These are phyloP conservation scores for Mortierella sp. DNA, from an alignment of 371 early-diverging fungal genomes.

Conservation along the genomic window DNA sequence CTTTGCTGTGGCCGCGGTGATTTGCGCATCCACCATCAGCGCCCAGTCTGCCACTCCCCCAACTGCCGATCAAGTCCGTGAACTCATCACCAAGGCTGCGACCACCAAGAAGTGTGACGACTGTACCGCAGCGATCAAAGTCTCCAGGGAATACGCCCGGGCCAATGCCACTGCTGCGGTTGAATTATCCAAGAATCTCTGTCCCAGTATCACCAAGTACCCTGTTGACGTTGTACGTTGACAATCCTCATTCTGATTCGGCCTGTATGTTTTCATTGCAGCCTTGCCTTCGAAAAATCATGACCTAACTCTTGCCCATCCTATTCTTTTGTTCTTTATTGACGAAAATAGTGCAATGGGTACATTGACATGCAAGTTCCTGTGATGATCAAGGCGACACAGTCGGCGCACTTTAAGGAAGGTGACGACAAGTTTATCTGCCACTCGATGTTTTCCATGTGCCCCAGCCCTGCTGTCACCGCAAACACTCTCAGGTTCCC, in stretches of 20 bases:
- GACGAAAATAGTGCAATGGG: conserved; percentile 30
- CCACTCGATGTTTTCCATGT: conserved; percentile 32
- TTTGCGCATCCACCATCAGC: background rate
- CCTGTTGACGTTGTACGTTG: background rate
- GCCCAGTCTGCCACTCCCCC: background rate
- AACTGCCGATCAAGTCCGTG: background rate
- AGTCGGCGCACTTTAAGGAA: conserved; percentile 31
- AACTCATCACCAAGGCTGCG: background rate
- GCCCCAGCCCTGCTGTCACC: conserved; percentile 34
- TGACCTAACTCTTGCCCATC: too few species aligned
- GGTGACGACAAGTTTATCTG: conserved; percentile 53
- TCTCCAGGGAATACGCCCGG: background rate
- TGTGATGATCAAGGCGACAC: conserved; percentile 32
- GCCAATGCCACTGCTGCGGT: background rate
- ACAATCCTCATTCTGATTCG: background rate
- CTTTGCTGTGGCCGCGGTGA: conserved; percentile 7
- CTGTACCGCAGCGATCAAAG: background rate
- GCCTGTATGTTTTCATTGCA: background rate
- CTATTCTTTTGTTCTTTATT: too few species aligned
- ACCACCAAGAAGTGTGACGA: background rate
- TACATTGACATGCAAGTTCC: conserved; percentile 47
- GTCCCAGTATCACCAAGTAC: background rate
- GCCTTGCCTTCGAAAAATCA: background rate
- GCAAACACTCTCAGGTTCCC: conserved; percentile 62
- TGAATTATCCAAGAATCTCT: background rate